Conservation (phyloP, 73 alveolate species). For the Effrenium voratum region DNA sequence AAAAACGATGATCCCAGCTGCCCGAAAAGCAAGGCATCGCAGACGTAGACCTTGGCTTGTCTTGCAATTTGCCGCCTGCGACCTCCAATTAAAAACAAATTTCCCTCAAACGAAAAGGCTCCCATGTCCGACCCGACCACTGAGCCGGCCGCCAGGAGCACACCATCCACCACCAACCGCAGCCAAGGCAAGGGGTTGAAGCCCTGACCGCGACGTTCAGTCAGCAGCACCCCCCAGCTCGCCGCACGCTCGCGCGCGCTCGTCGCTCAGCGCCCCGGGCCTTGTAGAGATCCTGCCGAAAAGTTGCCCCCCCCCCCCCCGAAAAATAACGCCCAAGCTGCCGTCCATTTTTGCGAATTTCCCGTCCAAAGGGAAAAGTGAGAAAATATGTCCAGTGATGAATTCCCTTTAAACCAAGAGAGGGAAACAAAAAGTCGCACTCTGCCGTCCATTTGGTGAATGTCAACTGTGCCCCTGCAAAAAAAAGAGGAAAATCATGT, state of each 20-base stretch:
- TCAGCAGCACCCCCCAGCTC: too few relatives aligned
- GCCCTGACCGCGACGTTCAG: too few relatives aligned
- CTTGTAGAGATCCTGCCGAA: constrained; percentile 41
- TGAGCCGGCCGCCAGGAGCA: constrained; percentile 15
- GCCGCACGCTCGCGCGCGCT: neutral
- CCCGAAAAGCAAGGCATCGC: constrained; percentile 31
- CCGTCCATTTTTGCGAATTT: too few relatives aligned
- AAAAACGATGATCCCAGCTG: constrained; percentile 27
- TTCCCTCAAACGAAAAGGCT: neutral
- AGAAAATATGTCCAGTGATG: too few relatives aligned
- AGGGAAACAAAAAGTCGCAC: too few relatives aligned
- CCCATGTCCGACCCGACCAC: neutral
- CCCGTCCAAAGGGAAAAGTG: too few relatives aligned
- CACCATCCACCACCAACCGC: constrained; percentile 52
- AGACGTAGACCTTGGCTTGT: neutral
- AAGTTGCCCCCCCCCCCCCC: too few relatives aligned
- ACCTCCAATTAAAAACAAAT: neutral
- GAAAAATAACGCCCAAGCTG: too few relatives aligned
- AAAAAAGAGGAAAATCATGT: too few relatives aligned
- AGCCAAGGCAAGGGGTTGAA: neutral
- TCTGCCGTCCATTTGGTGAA: too few relatives aligned
- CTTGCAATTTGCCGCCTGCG: neutral
- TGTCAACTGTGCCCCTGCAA: too few relatives aligned
- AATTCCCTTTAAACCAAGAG: too few relatives aligned
- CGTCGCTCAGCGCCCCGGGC: neutral